Conservation (phyloP, 805 yeast species). For the Candida patagonica region DNA sequence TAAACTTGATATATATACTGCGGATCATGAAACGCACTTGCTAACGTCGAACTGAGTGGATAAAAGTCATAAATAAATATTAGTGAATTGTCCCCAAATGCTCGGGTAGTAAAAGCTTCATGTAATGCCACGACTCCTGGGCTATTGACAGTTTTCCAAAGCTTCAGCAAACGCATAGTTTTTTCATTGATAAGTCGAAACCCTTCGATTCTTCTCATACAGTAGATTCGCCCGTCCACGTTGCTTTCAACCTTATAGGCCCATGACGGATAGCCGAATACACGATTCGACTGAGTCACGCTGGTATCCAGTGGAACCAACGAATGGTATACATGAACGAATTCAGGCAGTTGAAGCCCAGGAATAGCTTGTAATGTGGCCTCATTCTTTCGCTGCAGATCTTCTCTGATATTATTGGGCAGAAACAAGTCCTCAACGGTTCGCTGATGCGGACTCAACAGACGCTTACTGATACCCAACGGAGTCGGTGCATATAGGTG, state of each 20-base stretch:
- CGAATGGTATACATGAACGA: constrained; percentile 76
- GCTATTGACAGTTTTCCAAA: constrained; percentile 49
- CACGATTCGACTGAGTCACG: constrained; percentile 29
- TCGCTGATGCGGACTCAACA: constrained; percentile 62
- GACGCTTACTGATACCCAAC: constrained; percentile 33
- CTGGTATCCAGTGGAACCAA: constrained; percentile 68
- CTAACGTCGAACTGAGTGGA: constrained; percentile 65
- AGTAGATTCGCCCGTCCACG: constrained; percentile 66
- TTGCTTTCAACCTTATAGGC: constrained; percentile 76
- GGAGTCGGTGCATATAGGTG: constrained; percentile 92
- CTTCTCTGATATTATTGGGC: constrained; percentile 61
- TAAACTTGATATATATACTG: constrained; percentile 26
- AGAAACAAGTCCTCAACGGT: constrained; percentile 62
- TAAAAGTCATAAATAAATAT: constrained; percentile 76
- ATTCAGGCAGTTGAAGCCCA: constrained; percentile 56
- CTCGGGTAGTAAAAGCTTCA: constrained; percentile 80
- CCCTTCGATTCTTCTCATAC: constrained; percentile 62
- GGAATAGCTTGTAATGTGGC: constrained; percentile 65
- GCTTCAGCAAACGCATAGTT: constrained; percentile 50
- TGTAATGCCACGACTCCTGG: constrained; percentile 50
- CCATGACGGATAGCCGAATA: constrained; percentile 49
- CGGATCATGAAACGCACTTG: constrained; percentile 55
- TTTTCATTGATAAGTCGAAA: constrained; percentile 46
- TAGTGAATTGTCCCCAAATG: constrained; percentile 73
- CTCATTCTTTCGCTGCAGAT: constrained; percentile 63